Conservation (phyloP, 306 rosid genomes). For the Leucaena leucocephala region DNA sequence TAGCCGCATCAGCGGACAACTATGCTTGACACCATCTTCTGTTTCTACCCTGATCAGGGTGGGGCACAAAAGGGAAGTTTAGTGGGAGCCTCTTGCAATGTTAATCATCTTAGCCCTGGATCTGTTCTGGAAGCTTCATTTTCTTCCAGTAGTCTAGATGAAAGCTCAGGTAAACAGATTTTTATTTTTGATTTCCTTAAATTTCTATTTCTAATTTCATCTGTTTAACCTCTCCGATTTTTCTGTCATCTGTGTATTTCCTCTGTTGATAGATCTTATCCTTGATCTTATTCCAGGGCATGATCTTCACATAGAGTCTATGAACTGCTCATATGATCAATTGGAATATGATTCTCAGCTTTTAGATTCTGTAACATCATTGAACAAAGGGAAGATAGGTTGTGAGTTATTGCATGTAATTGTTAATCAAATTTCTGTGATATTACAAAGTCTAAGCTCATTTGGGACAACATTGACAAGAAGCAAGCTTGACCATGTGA, state of each 20-base stretch:
- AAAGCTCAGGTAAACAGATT: conserved; percentile 71
- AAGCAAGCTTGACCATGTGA: conserved; percentile 49
- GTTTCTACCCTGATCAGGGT: conserved; percentile 45
- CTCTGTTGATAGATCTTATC: conserved; percentile 26
- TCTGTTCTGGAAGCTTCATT: conserved; percentile 92
- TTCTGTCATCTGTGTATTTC: background rate
- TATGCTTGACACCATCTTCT: conserved; percentile 32
- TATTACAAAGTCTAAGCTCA: conserved; percentile 44
- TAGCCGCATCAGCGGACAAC: background rate
- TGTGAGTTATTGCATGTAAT: conserved; percentile 40
- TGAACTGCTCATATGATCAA: conserved; percentile 50
- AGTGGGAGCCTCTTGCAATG: conserved; percentile 41
- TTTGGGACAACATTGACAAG: conserved; percentile 49
- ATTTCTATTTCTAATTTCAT: background rate
- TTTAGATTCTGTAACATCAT: conserved; percentile 67
- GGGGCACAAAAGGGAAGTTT: conserved; percentile 43
- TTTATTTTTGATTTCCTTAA: background rate
- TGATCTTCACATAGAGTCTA: conserved; percentile 49
- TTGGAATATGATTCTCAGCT: conserved; percentile 50
- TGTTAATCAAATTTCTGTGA: conserved; percentile 43
- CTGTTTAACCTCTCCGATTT: background rate
- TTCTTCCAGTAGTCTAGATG: conserved; percentile 86
- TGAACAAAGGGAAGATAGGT: conserved; percentile 37
- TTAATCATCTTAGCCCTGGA: conserved; percentile 79
- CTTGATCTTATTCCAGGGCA: conserved; percentile 51